Evolutionary conservation across 441 rosid species (phyloP).

Genomic region (Iberis amara): DNA sequence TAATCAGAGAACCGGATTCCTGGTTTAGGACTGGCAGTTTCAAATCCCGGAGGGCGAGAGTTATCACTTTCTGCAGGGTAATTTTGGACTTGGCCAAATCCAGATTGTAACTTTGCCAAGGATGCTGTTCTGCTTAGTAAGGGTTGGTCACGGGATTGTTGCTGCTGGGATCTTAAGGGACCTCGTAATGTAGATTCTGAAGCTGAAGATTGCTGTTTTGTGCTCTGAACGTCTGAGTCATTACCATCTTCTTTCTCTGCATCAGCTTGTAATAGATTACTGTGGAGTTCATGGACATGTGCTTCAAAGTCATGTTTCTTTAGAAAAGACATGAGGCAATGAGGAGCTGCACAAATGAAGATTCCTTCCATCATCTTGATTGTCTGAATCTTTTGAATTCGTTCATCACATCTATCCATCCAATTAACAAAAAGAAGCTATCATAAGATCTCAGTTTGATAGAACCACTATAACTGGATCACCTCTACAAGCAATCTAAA

Average conservation of each 20-base stretch:
- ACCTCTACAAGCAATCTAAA: conserved; percentile 1
- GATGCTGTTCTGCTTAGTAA: conserved; percentile 46
- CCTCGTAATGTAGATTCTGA: conserved; percentile 68
- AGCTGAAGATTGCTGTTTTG: conserved; percentile 53
- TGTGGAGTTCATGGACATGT: conserved; percentile 64
- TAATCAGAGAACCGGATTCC: conserved; percentile 53
- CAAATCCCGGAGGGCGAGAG: conserved; percentile 60
- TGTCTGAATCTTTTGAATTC: conserved; percentile 88
- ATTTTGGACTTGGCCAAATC: conserved; percentile 53
- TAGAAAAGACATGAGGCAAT: conserved; percentile 83
- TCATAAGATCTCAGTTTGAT: background rate
- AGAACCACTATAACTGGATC: background rate
- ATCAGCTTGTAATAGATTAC: conserved; percentile 56
- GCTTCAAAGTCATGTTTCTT: conserved; percentile 69
- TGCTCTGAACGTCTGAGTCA: conserved; percentile 55
- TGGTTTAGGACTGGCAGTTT: conserved; percentile 49
- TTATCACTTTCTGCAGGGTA: conserved; percentile 42
- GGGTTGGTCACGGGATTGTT: conserved; percentile 55
- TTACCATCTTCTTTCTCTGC: conserved; percentile 59
- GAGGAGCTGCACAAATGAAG: conserved; percentile 94
- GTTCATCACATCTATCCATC: conserved; percentile 68
- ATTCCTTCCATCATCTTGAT: conserved; percentile 95
- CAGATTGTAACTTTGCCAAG: conserved; percentile 42
- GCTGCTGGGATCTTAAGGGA: conserved; percentile 51
- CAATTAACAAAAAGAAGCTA: background rate